A percentile compares a stretch with the other conserved stretches of the same genome.
Evolutionary conservation across 768 basidiomycete genomes (phyloP).

Genomic region (Boletellus ananas): DNA sequence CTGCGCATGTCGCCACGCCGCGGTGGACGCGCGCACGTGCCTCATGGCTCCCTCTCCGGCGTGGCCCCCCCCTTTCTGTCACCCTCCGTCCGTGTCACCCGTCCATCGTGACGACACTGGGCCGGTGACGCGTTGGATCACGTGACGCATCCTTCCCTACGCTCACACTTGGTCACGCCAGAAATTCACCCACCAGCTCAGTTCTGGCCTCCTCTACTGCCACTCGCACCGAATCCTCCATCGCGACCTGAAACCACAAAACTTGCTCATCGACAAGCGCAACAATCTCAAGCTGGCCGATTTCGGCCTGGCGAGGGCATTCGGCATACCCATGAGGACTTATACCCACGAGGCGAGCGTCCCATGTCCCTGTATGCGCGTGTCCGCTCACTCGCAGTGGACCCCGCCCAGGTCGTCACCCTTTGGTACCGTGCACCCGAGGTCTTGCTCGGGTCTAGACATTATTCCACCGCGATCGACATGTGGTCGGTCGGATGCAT

Average conservation of each 20-base stretch:
- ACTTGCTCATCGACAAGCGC: conserved; percentile 84
- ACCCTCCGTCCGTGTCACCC: conserved; percentile 18
- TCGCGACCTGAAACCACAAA: conserved; percentile 95
- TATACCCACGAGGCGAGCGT: conserved; percentile 91
- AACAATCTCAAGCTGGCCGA: conserved; percentile 95
- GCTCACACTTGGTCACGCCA: conserved; percentile 33
- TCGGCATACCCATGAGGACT: conserved; percentile 98
- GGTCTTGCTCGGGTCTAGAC: conserved; percentile 90
- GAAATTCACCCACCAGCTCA: conserved; percentile 97
- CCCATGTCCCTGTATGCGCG: neutral
- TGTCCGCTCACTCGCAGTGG: conserved; percentile 8
- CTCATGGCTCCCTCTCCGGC: neutral
- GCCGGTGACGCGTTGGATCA: conserved; percentile 26
- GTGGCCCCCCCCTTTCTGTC: no score
- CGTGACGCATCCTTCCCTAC: conserved; percentile 22
- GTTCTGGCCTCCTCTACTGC: conserved; percentile 88
- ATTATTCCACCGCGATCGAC: conserved; percentile 97
- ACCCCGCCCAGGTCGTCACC: conserved; percentile 78
- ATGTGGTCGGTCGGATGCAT: conserved; percentile 99
- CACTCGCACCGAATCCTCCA: conserved; percentile 96
- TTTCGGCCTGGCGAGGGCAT: conserved; percentile 93
- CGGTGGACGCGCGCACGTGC: conserved; percentile 22
- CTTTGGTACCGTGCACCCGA: conserved; percentile 99
- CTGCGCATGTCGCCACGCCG: conserved; percentile 6
- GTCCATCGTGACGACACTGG: conserved; percentile 18